Evolutionary conservation across 495 filamentous ascomycete genomes (phyloP).

Genomic region (Entonaema liquescens): DNA sequence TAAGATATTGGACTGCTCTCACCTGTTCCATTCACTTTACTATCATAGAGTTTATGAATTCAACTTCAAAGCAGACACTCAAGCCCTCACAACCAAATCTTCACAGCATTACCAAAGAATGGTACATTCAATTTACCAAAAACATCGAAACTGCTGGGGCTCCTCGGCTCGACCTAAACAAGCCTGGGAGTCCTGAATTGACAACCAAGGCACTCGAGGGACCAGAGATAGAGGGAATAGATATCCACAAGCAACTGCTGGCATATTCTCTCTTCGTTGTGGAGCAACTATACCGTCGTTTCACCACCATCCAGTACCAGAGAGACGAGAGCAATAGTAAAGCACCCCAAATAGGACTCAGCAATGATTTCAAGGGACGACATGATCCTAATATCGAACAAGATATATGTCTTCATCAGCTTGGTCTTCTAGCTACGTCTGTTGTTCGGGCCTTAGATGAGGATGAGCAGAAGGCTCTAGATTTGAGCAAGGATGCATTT

Average conservation of each 20-base stretch:
- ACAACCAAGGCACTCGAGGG: conserved; percentile 7
- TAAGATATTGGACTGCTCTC: conserved; percentile 36
- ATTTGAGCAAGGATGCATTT: conserved; percentile 46
- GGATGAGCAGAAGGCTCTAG: conserved; percentile 40
- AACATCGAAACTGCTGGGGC: conserved; percentile 22
- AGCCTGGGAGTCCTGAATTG: background rate
- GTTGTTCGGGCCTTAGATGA: conserved; percentile 40
- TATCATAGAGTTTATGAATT: conserved; percentile 20
- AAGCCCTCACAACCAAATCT: background rate
- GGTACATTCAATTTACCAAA: conserved; percentile 17
- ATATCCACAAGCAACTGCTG: conserved; percentile 9
- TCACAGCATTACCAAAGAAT: conserved; percentile 34
- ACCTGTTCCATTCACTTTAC: conserved; percentile 38
- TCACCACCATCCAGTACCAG: conserved; percentile 23
- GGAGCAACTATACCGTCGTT: conserved; percentile 43
- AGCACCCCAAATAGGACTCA: conserved; percentile 15
- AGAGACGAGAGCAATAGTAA: background rate
- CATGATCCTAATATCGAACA: conserved; percentile 14
- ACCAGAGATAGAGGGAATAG: background rate
- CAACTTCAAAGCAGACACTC: background rate
- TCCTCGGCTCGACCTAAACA: conserved; percentile 24
- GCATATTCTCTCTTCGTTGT: conserved; percentile 42
- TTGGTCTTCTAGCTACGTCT: conserved; percentile 38
- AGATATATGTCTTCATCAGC: conserved; percentile 40
- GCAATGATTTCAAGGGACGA: conserved; percentile 7